Percentiles rank a stretch among this genome's conserved stretches.
Evolutionary conservation across 1,139 yeast genomes (phyloP).

Genomic region (Taiozyma sp.): DNA sequence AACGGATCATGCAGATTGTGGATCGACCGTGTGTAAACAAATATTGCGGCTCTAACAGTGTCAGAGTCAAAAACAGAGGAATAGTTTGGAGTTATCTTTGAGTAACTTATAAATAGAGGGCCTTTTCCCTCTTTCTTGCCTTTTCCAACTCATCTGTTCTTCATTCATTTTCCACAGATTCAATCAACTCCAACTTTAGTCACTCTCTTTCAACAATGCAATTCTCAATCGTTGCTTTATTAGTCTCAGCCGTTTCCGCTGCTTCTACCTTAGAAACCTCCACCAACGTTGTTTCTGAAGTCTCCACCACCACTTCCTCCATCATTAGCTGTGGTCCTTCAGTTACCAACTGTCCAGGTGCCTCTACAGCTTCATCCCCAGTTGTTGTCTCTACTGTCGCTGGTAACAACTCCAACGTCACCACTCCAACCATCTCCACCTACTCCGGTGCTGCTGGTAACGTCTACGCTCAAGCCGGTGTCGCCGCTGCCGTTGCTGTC

Average conservation of each 20-base stretch:
- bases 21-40: not conserved
- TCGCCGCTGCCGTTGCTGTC: constrained; percentile 34
- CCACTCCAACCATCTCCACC: constrained; percentile 26
- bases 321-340: constrained; percentile 3
- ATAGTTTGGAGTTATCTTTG: not conserved
- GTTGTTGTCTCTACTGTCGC: not conserved
- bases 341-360: constrained; percentile 4
- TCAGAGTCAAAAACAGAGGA: not conserved
- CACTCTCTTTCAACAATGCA: constrained; percentile 28
- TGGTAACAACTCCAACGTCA: constrained; percentile 19
- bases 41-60: not conserved
- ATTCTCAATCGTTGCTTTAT: constrained; percentile 29
- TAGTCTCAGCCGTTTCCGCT: constrained; percentile 27
- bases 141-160: not conserved
- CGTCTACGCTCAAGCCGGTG: constrained; percentile 31
- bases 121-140: not conserved
- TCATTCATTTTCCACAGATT: not conserved
- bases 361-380: not conserved
- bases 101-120: not conserved
- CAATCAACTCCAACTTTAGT: constrained; percentile 9
- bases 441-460: constrained; percentile 31
- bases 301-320: constrained; percentile 1
- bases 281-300: constrained; percentile 18
- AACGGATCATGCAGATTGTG: not conserved
- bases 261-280: constrained; percentile 22